Evolutionary conservation across 495 filamentous ascomycete genomes (phyloP).

Genomic region (Aspergillus bertholletiae): DNA sequence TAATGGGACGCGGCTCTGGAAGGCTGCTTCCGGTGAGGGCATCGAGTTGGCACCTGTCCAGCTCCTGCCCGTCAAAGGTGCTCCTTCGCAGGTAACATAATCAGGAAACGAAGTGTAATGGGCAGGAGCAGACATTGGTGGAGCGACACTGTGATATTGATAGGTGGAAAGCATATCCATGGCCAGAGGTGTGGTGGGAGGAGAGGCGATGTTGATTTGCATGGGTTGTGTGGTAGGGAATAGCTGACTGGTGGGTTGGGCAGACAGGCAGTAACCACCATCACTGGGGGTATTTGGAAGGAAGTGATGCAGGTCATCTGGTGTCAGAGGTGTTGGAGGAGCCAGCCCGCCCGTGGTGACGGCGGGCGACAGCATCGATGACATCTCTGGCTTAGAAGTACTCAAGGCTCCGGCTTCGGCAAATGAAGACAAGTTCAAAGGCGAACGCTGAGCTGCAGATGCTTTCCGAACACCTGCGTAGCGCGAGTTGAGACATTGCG

Average conservation of each 20-base stretch:
- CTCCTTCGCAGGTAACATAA: slow-evolving; percentile 28
- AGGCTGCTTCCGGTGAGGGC: slow-evolving; percentile 36
- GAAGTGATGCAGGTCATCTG: slow-evolving; percentile 43
- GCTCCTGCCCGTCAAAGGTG: slow-evolving; percentile 35
- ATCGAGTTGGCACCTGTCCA: slow-evolving; percentile 41
- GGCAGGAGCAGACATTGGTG: slow-evolving; percentile 45
- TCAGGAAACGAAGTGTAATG: slow-evolving; percentile 43
- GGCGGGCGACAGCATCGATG: slow-evolving; percentile 35
- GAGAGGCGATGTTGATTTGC: slow-evolving; percentile 46
- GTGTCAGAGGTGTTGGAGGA: slow-evolving; percentile 47
- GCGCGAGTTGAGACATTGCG: slow-evolving; percentile 44
- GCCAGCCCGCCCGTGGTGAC: slow-evolving; percentile 36
- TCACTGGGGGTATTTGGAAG: slow-evolving; percentile 38
- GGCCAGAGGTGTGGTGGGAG: slow-evolving; percentile 42
- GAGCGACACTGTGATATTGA: slow-evolving; percentile 34
- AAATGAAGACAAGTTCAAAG: slow-evolving; percentile 49
- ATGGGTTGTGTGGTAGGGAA: slow-evolving; percentile 43
- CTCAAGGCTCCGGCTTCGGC: slow-evolving; percentile 41
- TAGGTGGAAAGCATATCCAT: slow-evolving; percentile 38
- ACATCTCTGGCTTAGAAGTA: slow-evolving; percentile 37
- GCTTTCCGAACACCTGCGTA: slow-evolving; percentile 52
- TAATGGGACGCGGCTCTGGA: slow-evolving; percentile 29
- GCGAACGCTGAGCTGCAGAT: slow-evolving; percentile 48
- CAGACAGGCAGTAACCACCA: slow-evolving; percentile 38
- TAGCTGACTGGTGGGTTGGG: slow-evolving; percentile 33